Base-by-base conservation (phyloP, 139 green algal species). In the Yamagishiella unicocca region DNA sequence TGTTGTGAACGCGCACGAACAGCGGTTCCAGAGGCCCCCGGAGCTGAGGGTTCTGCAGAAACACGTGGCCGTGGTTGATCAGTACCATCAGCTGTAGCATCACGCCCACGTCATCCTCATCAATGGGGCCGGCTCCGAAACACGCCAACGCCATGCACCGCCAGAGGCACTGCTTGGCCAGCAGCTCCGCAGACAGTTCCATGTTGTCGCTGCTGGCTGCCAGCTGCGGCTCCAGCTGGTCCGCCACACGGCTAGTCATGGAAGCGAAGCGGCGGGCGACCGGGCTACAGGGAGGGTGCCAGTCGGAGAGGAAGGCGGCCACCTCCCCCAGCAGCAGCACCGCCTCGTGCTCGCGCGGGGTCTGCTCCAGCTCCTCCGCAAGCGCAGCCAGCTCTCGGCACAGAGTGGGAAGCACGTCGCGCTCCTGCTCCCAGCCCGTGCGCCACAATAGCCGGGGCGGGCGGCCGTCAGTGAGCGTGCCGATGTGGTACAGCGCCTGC, bases 251-350 rank as follows among this genome's bases (percentile, higher is more conserved):
- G 0, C 25, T 42, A 8, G 88, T 90, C 74, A 92, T 92, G 12
- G 33, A 70, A 21, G 92, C 91, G 90, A 94, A 94, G 25, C 70
- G 80, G 27, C 81, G 73, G 9, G 90, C 88, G 25, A 92, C 76
- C 2, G 24, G 14, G 19, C 35, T 3, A 35, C 67, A 80, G 33
- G 66, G 82, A 10, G 24, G 4, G 50, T 87, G 45, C 67, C 67
- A 87, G 29, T 67, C 53, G 0, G 90, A 76, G 19, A 94, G 85
- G 88, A 91, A 94, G 7, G 88, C 78, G 14, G 88, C 88, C 19
- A 92, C 21, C 72, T 91, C 84, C 1, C 91, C 91, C 50, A 94
- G 88, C 38, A 93, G 72, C 74, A 92, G 64, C 67, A 93, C 82
- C 10, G 88, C 70, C 4, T 84, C 73, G 43, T 92, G 88, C 31